Conservation (phyloP, 495 filamentous ascomycete genomes). For the Pseudomonodictys pantanalensis region DNA sequence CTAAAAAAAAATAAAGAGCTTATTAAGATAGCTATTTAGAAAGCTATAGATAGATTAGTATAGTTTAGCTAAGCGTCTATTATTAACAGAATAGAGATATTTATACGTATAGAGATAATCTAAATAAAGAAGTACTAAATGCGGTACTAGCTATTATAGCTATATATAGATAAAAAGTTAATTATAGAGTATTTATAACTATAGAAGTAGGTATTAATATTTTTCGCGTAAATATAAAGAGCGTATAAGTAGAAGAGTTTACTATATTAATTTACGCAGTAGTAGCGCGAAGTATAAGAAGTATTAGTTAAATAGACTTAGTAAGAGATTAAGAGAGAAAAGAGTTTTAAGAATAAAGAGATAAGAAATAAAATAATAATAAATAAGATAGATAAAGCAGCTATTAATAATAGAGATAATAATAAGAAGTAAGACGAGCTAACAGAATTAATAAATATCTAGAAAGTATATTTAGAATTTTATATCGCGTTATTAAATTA, state of each 20-base stretch:
- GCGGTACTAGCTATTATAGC: background rate
- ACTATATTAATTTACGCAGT: slow-evolving; percentile 11
- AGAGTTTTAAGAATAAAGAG: too few relatives aligned
- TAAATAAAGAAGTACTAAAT: background rate
- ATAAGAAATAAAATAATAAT: background rate
- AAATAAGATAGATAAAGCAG: background rate
- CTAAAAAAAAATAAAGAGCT: too few relatives aligned
- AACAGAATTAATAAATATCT: slow-evolving; percentile 35
- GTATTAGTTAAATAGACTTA: background rate
- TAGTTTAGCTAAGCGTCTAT: too few relatives aligned
- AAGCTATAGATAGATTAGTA: background rate
- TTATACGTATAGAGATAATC: too few relatives aligned
- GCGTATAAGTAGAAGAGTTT: slow-evolving; percentile 14
- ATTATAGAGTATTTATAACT: background rate
- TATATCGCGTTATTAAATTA: too few relatives aligned
- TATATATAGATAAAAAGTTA: background rate
- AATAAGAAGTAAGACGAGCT: too few relatives aligned
- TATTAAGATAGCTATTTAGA: too few relatives aligned
- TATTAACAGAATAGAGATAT: too few relatives aligned
- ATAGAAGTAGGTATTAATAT: slow-evolving; percentile 1
- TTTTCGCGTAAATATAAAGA: slow-evolving; percentile 17
- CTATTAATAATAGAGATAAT: too few relatives aligned
- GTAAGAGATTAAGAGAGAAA: background rate
- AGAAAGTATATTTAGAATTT: slow-evolving; percentile 42
- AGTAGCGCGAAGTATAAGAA: background rate